Evolutionary conservation across 371 early-diverging fungal species (phyloP).

Genomic region (Rhizopus arrhizus): DNA sequence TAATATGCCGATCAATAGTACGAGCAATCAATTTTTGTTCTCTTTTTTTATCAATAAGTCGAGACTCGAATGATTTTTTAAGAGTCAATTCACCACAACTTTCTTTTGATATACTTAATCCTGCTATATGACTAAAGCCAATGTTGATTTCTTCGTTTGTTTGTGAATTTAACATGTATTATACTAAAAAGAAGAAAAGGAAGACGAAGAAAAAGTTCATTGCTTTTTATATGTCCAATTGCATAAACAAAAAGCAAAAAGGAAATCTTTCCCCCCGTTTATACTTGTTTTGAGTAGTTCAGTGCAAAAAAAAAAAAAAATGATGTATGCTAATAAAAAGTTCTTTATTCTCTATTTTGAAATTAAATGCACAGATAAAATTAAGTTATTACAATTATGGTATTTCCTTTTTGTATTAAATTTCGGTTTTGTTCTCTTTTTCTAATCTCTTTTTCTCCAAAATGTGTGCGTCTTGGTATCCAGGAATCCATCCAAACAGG

Average conservation of each 20-base stretch:
- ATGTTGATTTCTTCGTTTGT: no score
- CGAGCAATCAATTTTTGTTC: constrained; percentile 33
- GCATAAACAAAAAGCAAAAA: no score
- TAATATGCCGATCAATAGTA: constrained; percentile 43
- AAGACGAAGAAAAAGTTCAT: no score
- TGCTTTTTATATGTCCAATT: no score
- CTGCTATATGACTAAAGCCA: no score
- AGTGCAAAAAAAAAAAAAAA: not conserved
- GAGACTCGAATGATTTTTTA: not conserved
- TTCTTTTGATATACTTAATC: not conserved
- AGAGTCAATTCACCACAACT: not conserved
- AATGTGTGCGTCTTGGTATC: constrained; percentile 35
- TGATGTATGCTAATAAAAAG: not conserved
- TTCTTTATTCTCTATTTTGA: not conserved
- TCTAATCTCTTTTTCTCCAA: constrained; percentile 8
- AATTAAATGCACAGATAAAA: constrained; percentile 2
- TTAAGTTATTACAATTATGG: not conserved
- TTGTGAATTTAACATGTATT: no score
- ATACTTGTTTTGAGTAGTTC: no score
- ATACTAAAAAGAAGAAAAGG: no score
- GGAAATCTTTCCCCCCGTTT: no score
- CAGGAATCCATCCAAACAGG: constrained; percentile 43
- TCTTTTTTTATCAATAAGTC: constrained; percentile 16
- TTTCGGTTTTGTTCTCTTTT: not conserved
- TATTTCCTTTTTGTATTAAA: not conserved